Evolutionary conservation across 805 yeast species (phyloP), one percentile per base, ranked within the genome.

Genomic region (Teunomyces panamensis): DNA sequence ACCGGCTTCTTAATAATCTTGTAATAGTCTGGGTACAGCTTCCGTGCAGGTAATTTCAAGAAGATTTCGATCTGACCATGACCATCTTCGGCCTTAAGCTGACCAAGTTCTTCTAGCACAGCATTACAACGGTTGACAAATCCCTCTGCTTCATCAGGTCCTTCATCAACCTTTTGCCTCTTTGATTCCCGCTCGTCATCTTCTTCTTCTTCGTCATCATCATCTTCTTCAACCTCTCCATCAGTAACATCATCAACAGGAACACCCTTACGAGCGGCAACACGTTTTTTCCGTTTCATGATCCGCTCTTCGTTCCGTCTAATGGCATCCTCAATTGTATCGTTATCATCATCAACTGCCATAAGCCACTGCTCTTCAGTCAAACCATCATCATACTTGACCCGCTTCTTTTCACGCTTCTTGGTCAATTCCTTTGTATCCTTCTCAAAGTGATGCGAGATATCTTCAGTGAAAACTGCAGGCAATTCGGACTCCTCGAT

Each of bases 1-100:
- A 84, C 78, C 2, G 91, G 90, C 46, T 68, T 65, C 52, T 70
- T 66, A 57, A 87, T 84, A 46, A 81, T 70, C 56, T 75, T 70
- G 61, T 85, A 92, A 64, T 92, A 92, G 65, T 92, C 97, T 0
- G 97, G 94, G 63, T 89, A 92, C 46, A 81, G 62, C 62, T 79
- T 79, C 53, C 79, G 78, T 0, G 91, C 78, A 3, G 98, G 98
- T 45, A 86, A 70, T 41, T 75, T 80, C 57, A 81, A 61, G 68
- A 91, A 91, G 11, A 70, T 59, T 28, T 70, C 75, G 5, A 62
- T 51, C 1, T 64, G 53, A 41, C 55, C 56, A 48, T 70, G 77
- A 10, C 70, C 74, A 49, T 70, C 74, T 14, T 68, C 79, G 53
- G 78, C 83, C 43, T 53, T 66, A 46, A 75, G 62, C 36, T 64